Base-by-base conservation (phyloP, 495 filamentous ascomycete genomes). In the Pyrenula aspistea region DNA sequence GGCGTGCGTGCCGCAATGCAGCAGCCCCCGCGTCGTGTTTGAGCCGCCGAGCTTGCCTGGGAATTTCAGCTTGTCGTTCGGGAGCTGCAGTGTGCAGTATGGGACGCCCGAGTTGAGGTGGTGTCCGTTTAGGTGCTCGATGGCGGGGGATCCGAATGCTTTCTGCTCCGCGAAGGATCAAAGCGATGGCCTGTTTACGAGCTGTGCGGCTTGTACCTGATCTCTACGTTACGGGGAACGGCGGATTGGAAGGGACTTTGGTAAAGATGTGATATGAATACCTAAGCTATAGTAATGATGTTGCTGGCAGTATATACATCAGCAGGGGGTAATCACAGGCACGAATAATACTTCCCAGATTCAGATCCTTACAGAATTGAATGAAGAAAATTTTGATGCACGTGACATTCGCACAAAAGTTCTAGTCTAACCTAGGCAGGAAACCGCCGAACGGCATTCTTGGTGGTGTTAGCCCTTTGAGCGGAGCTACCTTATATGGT, bases 1-100 rank as follows among this genome's bases (percentile, higher is more conserved):
- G 49, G 42, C 25, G 10, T 62, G 60, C 36, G 50, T 55, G 4
- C 53, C 57, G 53, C 57, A 52, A 19, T 52, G 50, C 50, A 52
- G 50, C 19, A 52, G 50, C 20, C 50, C 50, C 8, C 50, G 50
- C 8, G 22, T 52, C 8, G 50, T 52, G 8, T 52, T 52, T 24
- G 19, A 52, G 50, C 50, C 50, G 50, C n/a, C 19, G 19, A 21
- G 22, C 22, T 19, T 52, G 50, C 50, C 50, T 8, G 20, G 19
- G 8, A 52, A 52, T 52, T 52, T 52, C 19, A 52, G 50, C 22
- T 10, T 52, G 19, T 20, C 50, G 8, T 20, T 24, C 19, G 50
- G 50, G 50, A 52, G 50, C 50, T 52, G 50, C 22, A 52, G 50
- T 52, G 50, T 4, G 50, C 50, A 52, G 50, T 52, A 52, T 52